phyloP scores from a whole-genome alignment of 164 flowering plant species.

The Taxillus chinensis region DNA sequence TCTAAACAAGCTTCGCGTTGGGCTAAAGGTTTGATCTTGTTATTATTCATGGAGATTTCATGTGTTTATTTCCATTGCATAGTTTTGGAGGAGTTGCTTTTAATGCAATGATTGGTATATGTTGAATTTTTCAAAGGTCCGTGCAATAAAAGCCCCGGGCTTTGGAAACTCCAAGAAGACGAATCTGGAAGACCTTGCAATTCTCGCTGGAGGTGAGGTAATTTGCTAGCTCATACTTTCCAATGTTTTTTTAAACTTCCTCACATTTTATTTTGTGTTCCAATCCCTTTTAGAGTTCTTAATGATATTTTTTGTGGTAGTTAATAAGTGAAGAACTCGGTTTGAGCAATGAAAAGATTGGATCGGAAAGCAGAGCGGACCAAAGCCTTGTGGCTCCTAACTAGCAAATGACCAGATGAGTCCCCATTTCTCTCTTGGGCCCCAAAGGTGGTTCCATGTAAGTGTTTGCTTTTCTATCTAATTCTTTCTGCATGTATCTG shows the following conservation, averaged over 20 bases:
- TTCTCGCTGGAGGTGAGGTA: slow-evolving; percentile 17
- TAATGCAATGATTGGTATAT: slow-evolving; percentile 3
- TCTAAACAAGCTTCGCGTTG: slow-evolving; percentile 87
- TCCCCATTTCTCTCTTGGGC: too few relatives aligned
- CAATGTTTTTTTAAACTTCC: neutral
- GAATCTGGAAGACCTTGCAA: slow-evolving; percentile 70
- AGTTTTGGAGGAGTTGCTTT: neutral
- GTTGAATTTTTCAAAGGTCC: slow-evolving; percentile 37
- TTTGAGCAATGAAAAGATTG: slow-evolving; percentile 69
- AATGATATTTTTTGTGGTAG: slow-evolving; percentile 19
- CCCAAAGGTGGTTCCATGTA: too few relatives aligned
- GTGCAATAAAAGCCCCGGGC: slow-evolving; percentile 93
- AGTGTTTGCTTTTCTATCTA: too few relatives aligned
- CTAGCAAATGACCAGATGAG: too few relatives aligned
- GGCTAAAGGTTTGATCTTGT: slow-evolving; percentile 55
- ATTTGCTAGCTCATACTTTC: neutral
- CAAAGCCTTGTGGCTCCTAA: too few relatives aligned
- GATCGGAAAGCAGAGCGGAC: too few relatives aligned
- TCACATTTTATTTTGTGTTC: too few relatives aligned
- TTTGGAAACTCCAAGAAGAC: slow-evolving; percentile 94
- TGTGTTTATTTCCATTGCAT: neutral
- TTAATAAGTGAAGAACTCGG: slow-evolving; percentile 83
- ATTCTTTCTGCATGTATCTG: too few relatives aligned
- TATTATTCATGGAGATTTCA: neutral
- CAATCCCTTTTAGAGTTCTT: neutral